Evolutionary conservation across 805 yeast genomes (phyloP).

Genomic region (Teunomyces cretensis): DNA sequence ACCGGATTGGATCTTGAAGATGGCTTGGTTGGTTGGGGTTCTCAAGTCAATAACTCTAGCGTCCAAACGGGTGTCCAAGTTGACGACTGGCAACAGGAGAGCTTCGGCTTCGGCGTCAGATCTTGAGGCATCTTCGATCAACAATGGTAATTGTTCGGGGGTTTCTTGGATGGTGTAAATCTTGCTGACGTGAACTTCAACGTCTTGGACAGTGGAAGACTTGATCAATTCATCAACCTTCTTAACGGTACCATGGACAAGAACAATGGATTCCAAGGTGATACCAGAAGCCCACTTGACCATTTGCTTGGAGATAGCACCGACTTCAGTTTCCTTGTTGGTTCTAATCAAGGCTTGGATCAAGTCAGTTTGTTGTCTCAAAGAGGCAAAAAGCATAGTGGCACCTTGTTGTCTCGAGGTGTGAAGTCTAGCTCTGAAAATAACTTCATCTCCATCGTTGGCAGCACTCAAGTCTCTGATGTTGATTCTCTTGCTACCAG

Average conservation of each 20-base stretch:
- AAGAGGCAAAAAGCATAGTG: conserved; percentile 83
- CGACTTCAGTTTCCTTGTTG: conserved; percentile 53
- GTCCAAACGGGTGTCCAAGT: conserved; percentile 94
- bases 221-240: conserved; percentile 86
- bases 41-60: conserved; percentile 94
- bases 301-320: conserved; percentile 81
- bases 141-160: conserved; percentile 88
- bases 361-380: conserved; percentile 84
- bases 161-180: conserved; percentile 80
- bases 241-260: conserved; percentile 80
- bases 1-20: conserved; percentile 90
- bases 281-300: conserved; percentile 92
- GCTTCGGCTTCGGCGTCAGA: conserved; percentile 93
- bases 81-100: conserved; percentile 87
- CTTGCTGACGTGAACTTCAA: conserved; percentile 76
- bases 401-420: conserved; percentile 95
- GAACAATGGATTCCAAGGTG: conserved; percentile 85
- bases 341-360: conserved; percentile 85
- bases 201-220: conserved; percentile 88
- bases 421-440: conserved; percentile 93
- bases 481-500: conserved; percentile 63
- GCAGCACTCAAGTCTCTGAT: conserved; percentile 57
- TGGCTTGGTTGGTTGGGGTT: conserved; percentile 96
- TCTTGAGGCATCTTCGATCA: conserved; percentile 95
- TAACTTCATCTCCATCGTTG: conserved; percentile 72